Conservation (phyloP, 2,329 filamentous ascomycete species). For the Hypoxylon sp. region DNA sequence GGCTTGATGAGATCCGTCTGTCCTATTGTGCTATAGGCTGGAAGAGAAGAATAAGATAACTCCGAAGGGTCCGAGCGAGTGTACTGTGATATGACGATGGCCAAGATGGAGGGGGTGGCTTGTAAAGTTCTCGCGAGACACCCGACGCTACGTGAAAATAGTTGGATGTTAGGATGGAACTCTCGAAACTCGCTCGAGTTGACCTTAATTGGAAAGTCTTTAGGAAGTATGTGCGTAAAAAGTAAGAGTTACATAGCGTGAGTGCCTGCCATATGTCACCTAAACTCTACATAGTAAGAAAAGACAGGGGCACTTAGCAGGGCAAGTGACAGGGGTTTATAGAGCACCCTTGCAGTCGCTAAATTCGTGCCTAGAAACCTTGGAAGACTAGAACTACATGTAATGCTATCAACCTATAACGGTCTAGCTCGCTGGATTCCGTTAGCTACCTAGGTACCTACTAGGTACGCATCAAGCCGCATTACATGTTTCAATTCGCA, state of each 20-base stretch:
- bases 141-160: not conserved
- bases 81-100: conserved; percentile 9
- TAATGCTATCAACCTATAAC: conserved; percentile 8
- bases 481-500: conserved; percentile 29
- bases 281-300: conserved; percentile 18
- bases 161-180: conserved; percentile 4
- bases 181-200: conserved; percentile 20
- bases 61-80: conserved; percentile 17
- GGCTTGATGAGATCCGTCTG: conserved; percentile 16
- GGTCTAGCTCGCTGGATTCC: conserved; percentile 7
- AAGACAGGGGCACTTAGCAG: not conserved
- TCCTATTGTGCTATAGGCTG: conserved; percentile 13
- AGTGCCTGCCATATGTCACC: conserved; percentile 24
- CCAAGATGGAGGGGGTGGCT: conserved; percentile 9
- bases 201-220: conserved; percentile 13
- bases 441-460: no score
- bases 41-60: conserved; percentile 16
- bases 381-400: conserved; percentile 14
- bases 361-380: conserved; percentile 13
- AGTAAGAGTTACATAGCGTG: conserved; percentile 1
- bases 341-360: conserved; percentile 16
- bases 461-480: conserved; percentile 1
- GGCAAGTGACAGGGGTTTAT: conserved; percentile 15
- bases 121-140: conserved; percentile 1
- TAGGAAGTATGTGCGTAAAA: not conserved